Conservation (phyloP, 2,329 filamentous ascomycete genomes). For the Pyrenochaeta sp. region DNA sequence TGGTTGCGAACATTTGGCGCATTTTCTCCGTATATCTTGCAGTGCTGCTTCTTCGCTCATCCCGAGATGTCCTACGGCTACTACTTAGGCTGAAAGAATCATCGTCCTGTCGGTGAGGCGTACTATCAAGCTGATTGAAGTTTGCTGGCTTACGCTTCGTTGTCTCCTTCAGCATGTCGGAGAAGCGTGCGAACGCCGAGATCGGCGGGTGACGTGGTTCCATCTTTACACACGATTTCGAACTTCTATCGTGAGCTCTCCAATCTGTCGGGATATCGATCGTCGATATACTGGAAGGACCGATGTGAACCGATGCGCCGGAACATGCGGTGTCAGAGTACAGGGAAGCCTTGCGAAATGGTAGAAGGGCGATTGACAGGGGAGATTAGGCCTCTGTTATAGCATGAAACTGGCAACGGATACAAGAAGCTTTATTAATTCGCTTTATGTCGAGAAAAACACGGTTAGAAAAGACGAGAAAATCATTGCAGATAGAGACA, state of each 20-base stretch:
- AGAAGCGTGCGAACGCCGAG: slow-evolving; percentile 23
- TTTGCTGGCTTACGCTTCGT: slow-evolving; percentile 17
- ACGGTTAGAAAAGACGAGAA: no score
- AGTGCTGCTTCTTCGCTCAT: slow-evolving; percentile 18
- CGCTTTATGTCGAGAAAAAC: no score
- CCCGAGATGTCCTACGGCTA: not conserved
- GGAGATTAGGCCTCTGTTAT: no score
- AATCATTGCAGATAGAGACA: no score
- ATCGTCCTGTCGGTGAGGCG: not conserved
- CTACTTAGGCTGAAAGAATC: not conserved
- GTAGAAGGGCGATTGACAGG: no score
- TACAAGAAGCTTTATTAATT: no score
- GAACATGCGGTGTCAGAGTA: no score
- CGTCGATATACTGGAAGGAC: no score
- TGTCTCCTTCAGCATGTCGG: slow-evolving; percentile 22
- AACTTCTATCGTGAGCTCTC: not conserved
- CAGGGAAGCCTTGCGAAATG: no score
- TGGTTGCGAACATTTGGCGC: slow-evolving; percentile 16
- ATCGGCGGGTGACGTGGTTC: not conserved
- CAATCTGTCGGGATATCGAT: no score
- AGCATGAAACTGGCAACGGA: no score
- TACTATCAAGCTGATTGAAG: not conserved
- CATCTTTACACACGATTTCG: not conserved
- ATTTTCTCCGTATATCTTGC: slow-evolving; percentile 24
- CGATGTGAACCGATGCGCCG: no score